phyloP scores from a whole-genome alignment of 495 filamentous ascomycete species.

The Trichocladium antarcticum region DNA sequence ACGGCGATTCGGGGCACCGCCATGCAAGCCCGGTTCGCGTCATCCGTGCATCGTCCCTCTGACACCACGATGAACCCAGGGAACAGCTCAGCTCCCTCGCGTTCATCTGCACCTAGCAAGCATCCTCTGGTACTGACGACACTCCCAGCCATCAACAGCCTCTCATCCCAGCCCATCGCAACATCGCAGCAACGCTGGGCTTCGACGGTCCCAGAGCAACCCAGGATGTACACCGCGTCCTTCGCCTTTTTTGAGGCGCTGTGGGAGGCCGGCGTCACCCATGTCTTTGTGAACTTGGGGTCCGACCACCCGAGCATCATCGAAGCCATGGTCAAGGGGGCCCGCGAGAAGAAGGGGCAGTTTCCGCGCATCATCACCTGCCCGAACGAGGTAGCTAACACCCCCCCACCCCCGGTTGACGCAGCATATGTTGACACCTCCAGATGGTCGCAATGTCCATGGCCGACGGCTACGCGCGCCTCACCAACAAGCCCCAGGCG shows the following conservation, averaged over 20 bases:
- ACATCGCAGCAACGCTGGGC: background rate
- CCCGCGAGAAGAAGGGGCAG: constrained; percentile 47
- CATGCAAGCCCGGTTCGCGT: background rate
- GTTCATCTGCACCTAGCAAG: background rate
- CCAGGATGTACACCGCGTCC: constrained; percentile 39
- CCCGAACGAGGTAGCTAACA: constrained; percentile 61
- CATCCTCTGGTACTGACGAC: background rate
- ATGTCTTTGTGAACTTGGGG: constrained; percentile 91
- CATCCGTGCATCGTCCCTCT: background rate
- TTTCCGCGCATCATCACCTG: constrained; percentile 89
- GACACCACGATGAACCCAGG: background rate
- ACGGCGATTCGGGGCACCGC: background rate
- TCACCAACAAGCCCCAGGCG: constrained; percentile 75
- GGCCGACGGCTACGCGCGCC: constrained; percentile 87
- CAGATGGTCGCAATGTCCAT: constrained; percentile 97
- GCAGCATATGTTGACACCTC: too few relatives aligned
- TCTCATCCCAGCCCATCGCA: background rate
- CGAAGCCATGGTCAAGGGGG: constrained; percentile 91
- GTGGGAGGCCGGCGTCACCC: constrained; percentile 80
- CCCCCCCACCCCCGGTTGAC: too few relatives aligned
- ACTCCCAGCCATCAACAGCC: background rate
- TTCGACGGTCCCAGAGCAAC: background rate
- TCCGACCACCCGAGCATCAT: constrained; percentile 90
- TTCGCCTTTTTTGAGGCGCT: constrained; percentile 91
- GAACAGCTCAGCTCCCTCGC: background rate